phyloP scores from a whole-genome alignment of 768 basidiomycete genomes.

The Russula olivacea region DNA sequence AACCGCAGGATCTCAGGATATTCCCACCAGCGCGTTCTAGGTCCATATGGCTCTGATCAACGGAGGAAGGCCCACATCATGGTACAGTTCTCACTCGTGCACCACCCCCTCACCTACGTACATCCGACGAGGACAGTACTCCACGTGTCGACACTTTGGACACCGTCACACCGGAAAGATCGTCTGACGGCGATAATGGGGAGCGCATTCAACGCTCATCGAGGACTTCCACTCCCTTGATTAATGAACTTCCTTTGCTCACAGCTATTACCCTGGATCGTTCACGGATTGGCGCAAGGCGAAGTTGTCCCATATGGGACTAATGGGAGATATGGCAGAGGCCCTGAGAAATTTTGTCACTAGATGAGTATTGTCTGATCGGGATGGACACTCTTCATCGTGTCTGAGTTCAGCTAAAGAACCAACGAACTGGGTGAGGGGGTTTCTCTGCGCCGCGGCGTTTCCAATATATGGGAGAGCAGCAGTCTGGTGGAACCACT shows the following conservation, averaged over 20 bases:
- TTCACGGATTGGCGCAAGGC: not conserved
- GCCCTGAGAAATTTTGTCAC: not conserved
- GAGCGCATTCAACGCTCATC: not conserved
- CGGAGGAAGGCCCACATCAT: not conserved
- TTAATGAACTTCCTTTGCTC: not conserved
- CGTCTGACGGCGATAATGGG: not conserved
- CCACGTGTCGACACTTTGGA: not conserved
- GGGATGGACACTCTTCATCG: not conserved
- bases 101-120: not conserved
- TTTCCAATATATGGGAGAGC: not conserved
- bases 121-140: not conserved
- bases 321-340: not conserved
- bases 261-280: not conserved
- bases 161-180: not conserved
- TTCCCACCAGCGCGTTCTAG: not conserved
- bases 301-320: not conserved
- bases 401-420: not conserved
- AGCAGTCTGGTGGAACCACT: not conserved
- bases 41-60: not conserved
- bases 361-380: not conserved
- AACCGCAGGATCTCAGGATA: not conserved
- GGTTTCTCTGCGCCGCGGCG: not conserved
- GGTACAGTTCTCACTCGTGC: not conserved
- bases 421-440: not conserved
- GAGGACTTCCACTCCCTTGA: not conserved